Evolutionary conservation across 345 rosid species (phyloP).

Genomic region (Eucalyptus curtisii): DNA sequence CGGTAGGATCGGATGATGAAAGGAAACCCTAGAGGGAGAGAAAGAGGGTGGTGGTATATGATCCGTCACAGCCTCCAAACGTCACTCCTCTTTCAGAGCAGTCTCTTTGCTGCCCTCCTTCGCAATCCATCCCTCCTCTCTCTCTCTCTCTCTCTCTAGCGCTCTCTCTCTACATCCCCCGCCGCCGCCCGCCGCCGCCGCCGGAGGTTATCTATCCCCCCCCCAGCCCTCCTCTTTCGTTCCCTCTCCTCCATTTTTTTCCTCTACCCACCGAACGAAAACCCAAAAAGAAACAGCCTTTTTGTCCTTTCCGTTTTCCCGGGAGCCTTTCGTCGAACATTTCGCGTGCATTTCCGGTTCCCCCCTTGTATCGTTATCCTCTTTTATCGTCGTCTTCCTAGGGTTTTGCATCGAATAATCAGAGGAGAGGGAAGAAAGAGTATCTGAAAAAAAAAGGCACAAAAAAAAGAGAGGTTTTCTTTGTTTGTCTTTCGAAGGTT

Average conservation of each 20-base stretch:
- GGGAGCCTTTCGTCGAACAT: neutral
- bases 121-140: neutral
- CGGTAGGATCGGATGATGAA: neutral
- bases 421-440: conserved; percentile 68
- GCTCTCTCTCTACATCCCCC: conserved; percentile 19
- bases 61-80: neutral
- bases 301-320: neutral
- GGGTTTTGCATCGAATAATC: conserved; percentile 26
- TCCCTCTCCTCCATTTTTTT: conserved; percentile 33
- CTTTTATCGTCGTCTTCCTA: neutral
- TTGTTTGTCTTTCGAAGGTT: neutral
- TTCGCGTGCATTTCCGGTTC: neutral
- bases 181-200: conserved; percentile 6
- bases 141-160: neutral
- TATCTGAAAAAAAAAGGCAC: neutral
- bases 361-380: neutral
- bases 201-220: neutral
- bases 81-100: neutral
- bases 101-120: neutral
- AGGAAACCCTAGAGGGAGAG: neutral
- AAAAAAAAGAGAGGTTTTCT: neutral
- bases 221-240: conserved; percentile 31
- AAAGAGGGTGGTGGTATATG: neutral
- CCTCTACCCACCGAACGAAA: neutral
- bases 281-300: neutral